These are phyloP conservation scores for Chlorella ohadii DNA, from an alignment of 139 green algal species.

Conservation along the genomic window DNA sequence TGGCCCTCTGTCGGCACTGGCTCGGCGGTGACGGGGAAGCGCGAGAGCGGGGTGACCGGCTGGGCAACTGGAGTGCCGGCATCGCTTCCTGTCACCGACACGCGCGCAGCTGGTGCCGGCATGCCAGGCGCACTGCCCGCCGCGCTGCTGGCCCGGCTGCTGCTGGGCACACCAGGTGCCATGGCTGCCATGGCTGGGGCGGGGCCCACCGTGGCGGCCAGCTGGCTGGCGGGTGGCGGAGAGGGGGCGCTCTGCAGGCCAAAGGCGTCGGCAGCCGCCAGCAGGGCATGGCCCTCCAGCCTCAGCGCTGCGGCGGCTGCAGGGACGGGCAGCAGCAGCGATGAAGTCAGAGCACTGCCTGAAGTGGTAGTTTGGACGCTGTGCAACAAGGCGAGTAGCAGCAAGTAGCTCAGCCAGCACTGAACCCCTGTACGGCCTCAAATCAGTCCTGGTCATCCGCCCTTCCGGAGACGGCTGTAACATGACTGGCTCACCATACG, in stretches of 20 bases:
- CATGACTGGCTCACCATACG: conserved; percentile 21
- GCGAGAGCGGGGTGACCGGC: too few species aligned
- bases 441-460: too few species aligned
- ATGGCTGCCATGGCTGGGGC: background rate
- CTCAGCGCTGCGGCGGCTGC: conserved; percentile 18
- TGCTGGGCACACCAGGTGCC: background rate
- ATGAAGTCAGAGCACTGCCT: too few species aligned
- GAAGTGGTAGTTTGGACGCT: too few species aligned
- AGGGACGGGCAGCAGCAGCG: background rate
- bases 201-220: background rate
- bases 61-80: background rate
- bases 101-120: background rate
- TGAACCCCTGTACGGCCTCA: too few species aligned
- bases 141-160: background rate
- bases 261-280: conserved; percentile 4
- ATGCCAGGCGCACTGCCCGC: background rate
- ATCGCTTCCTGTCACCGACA: too few species aligned
- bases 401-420: too few species aligned
- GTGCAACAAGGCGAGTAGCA: too few species aligned
- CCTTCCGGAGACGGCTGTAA: too few species aligned
- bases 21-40: too few species aligned
- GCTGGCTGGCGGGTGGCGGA: background rate
- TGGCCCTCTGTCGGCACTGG: too few species aligned
- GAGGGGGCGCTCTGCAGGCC: background rate
- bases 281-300: conserved; percentile 28